Base-by-base conservation (phyloP, 768 basidiomycete genomes). In the Steccherinum ochraceum region DNA sequence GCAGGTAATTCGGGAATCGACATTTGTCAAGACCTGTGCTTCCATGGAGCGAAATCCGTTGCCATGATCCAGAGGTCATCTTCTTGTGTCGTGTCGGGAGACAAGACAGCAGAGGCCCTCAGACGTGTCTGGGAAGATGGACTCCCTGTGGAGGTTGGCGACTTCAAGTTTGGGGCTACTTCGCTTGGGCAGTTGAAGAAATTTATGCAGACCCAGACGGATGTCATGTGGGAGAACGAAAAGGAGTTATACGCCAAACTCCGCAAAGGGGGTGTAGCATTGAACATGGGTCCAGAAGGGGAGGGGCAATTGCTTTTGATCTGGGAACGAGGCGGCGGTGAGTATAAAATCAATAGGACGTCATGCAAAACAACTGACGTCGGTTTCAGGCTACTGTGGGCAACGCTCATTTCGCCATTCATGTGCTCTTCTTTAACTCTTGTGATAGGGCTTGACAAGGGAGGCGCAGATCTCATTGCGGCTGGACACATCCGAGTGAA, bases 51-150 rank as follows among this genome's bases (percentile, higher is more conserved):
- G 12, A 42, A 55, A 39, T 57, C 58, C 2, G 64, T 72, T 13
- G 72, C 71, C 1, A 71, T 74, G 68, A 64, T 74, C 5, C 72
- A 74, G 50, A 67, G 74, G 18, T 71, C 72, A 3, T 59, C 64
- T 1, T 73, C 70, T 12, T 68, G 63, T 48, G 66, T 73, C n/a
- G 52, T 65, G 3, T 56, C 61, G 21, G 45, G 51, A 2, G 45
- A 39, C 13, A 40, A 26, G 16, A 40, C 55, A 20, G 25, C 20
- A 1, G 23, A 41, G 42, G 24, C 41, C 26, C 24, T 27, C 27
- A 35, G 12, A 30, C 26, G 24, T 35, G 39, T 13, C 20, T 65
- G 53, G 53, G 55, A 52, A 3, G 48, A 51, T 1, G 62, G 57
- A 16, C 46, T 55, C 2, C 64, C 61, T 5, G 51, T 55, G 2